Conservation (phyloP, 106 monocot species). For the Gastrodia elata region DNA sequence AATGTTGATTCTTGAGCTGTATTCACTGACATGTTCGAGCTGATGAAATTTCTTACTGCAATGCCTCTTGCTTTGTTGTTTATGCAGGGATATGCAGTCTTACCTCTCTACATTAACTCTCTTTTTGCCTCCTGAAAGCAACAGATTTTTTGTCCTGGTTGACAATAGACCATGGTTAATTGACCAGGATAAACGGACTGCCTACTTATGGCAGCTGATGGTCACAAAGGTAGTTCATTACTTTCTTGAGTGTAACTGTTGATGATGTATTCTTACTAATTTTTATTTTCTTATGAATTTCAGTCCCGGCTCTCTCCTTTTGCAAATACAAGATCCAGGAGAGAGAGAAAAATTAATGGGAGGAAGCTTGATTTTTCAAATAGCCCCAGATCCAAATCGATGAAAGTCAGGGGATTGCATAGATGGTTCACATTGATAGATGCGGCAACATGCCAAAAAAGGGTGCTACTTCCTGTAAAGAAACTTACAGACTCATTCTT, state of each 20-base stretch:
- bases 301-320: conserved; percentile 98
- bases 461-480: conserved; percentile 52
- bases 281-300: conserved; percentile 16
- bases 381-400: conserved; percentile 15
- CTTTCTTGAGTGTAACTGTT: neutral
- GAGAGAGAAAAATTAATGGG: conserved; percentile 26
- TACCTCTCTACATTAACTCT: conserved; percentile 79
- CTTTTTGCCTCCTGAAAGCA: conserved; percentile 62
- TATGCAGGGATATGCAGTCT: conserved; percentile 84
- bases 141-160: conserved; percentile 79
- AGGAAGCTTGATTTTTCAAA: conserved; percentile 32
- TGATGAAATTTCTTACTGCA: neutral
- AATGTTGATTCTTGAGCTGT: neutral
- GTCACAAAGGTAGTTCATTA: conserved; percentile 67
- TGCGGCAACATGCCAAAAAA: conserved; percentile 50
- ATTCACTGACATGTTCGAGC: neutral
- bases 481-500: conserved; percentile 70
- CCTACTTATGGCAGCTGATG: conserved; percentile 95
- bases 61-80: neutral
- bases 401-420: conserved; percentile 20
- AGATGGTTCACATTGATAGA: conserved; percentile 75
- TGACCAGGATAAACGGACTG: conserved; percentile 47
- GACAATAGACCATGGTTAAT: conserved; percentile 89
- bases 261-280: neutral
- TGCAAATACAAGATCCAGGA: conserved; percentile 62